phyloP scores from a whole-genome alignment of 805 yeast species.

The Starmerella apicola region DNA sequence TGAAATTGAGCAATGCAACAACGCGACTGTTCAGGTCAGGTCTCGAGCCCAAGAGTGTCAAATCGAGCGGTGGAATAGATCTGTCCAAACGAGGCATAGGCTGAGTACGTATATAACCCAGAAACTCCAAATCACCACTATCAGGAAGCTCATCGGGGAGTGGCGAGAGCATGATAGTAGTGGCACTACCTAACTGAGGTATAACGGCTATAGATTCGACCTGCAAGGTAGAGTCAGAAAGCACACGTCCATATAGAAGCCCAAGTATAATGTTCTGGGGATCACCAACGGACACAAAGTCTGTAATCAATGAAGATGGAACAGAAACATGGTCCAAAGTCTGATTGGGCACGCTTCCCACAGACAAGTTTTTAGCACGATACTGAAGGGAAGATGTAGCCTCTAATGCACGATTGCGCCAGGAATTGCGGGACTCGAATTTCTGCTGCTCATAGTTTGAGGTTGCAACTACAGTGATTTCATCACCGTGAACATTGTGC shows the following conservation, averaged over 20 bases:
- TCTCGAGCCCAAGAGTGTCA: conserved; percentile 42
- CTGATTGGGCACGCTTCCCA: conserved; percentile 42
- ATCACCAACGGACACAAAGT: conserved; percentile 71
- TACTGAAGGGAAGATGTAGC: conserved; percentile 60
- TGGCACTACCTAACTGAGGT: conserved; percentile 60
- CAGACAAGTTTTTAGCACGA: conserved; percentile 63
- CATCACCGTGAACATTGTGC: conserved; percentile 89
- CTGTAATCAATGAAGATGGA: conserved; percentile 69
- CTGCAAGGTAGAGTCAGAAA: neutral
- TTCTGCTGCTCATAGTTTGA: conserved; percentile 74
- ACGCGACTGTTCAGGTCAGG: conserved; percentile 37
- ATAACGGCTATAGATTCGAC: conserved; percentile 10
- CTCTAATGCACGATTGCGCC: conserved; percentile 76
- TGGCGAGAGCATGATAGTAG: conserved; percentile 49
- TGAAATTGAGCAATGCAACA: conserved; percentile 54
- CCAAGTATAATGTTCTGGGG: conserved; percentile 73
- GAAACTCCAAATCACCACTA: conserved; percentile 51
- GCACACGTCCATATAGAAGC: conserved; percentile 47
- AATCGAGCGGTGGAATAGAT: conserved; percentile 53
- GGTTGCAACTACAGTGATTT: conserved; percentile 86
- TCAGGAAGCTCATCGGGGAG: conserved; percentile 26
- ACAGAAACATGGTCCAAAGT: conserved; percentile 32
- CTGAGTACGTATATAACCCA: conserved; percentile 94
- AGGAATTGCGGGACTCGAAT: conserved; percentile 74
- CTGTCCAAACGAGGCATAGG: conserved; percentile 43